Conservation (phyloP, 129 eudicot species). For the Flaveria brownii region DNA sequence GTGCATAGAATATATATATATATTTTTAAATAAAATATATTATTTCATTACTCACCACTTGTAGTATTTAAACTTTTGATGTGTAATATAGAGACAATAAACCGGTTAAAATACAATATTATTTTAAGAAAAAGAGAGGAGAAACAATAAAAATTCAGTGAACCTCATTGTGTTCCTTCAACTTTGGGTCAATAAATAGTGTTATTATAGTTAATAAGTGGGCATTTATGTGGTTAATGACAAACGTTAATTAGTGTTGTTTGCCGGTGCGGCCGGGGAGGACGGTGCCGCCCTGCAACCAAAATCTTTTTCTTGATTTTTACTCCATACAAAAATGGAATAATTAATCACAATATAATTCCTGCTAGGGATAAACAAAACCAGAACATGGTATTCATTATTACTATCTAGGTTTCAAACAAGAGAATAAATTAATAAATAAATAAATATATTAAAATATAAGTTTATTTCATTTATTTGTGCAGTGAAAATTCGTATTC, state of each 20-base stretch:
- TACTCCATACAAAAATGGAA: slow-evolving; percentile 24
- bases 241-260: slow-evolving; percentile 16
- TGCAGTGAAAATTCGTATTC: no score
- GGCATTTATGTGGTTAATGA: slow-evolving; percentile 27
- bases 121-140: background rate
- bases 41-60: no score
- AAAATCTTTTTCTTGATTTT: slow-evolving; percentile 35
- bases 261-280: slow-evolving; percentile 37
- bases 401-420: background rate
- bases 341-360: slow-evolving; percentile 5
- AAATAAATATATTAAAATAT: no score
- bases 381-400: slow-evolving; percentile 18
- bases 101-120: no score
- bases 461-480: no score
- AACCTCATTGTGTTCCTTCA: background rate
- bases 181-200: background rate
- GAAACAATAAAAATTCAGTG: background rate
- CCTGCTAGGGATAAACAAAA: slow-evolving; percentile 11
- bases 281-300: slow-evolving; percentile 42
- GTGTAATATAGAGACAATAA: no score
- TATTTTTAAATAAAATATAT: no score
- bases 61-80: no score
- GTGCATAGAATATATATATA: no score
- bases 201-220: slow-evolving; percentile 2
- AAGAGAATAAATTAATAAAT: slow-evolving; percentile 6